phyloP scores from a whole-genome alignment of 2,329 filamentous ascomycete genomes.

The Phialophora verrucosa region DNA sequence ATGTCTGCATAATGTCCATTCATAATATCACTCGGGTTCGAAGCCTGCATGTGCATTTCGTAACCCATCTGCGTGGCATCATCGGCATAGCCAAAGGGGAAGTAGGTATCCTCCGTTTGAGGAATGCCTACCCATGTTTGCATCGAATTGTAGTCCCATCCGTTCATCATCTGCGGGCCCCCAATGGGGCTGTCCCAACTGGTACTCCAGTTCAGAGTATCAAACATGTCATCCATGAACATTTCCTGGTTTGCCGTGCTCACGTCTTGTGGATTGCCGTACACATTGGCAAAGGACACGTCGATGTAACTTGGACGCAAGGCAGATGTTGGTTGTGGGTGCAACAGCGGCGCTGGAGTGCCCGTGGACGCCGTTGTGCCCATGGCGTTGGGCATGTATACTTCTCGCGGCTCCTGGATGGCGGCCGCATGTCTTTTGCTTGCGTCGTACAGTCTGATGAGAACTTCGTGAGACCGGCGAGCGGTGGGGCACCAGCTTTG shows the following conservation, averaged over 20 bases:
- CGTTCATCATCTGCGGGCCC: conserved; percentile 27
- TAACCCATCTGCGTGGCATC: conserved; percentile 25
- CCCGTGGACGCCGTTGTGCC: conserved; percentile 21
- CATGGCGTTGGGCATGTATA: conserved; percentile 16
- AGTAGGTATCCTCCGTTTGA: conserved; percentile 32
- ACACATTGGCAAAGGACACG: conserved; percentile 30
- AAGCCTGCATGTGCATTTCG: conserved; percentile 25
- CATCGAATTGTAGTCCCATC: conserved; percentile 33
- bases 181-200: conserved; percentile 36
- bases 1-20: conserved; percentile 20
- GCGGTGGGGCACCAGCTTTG: conserved; percentile 69
- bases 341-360: conserved; percentile 17
- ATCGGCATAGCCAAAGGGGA: conserved; percentile 24
- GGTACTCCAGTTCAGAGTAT: conserved; percentile 36
- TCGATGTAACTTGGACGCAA: conserved; percentile 29
- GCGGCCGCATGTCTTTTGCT: conserved; percentile 43
- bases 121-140: conserved; percentile 33
- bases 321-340: conserved; percentile 11
- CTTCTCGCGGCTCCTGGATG: conserved; percentile 23
- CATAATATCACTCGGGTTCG: conserved; percentile 19
- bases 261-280: conserved; percentile 21
- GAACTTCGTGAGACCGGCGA: conserved; percentile 66
- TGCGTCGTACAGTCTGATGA: conserved; percentile 68
- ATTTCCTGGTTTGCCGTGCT: conserved; percentile 33
- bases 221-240: conserved; percentile 38